Conservation (phyloP, 768 basidiomycete genomes). For the Leccinum incarnatum region DNA sequence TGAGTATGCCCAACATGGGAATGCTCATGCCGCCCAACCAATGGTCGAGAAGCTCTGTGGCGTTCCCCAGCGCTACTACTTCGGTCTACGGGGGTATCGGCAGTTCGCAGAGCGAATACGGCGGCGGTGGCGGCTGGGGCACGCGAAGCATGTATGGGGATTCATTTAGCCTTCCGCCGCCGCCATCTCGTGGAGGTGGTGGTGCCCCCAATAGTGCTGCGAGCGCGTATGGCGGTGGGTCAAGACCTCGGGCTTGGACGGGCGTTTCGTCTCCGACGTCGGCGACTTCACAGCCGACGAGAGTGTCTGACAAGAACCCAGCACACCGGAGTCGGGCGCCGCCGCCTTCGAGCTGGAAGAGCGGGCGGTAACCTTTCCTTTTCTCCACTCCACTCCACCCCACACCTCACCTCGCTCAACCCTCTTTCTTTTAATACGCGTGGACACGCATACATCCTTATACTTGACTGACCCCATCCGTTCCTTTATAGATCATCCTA, state of each 20-base stretch:
- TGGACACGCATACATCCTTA: not conserved
- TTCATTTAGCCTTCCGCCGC: constrained; percentile 43
- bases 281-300: constrained; percentile 5
- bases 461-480: not conserved
- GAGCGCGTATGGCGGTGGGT: constrained; percentile 19
- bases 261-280: constrained; percentile 24
- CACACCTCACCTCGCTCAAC: not conserved
- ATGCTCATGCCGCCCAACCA: constrained; percentile 36
- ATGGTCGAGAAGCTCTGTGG: constrained; percentile 46
- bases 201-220: constrained; percentile 14
- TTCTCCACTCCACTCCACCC: too few species aligned
- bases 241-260: constrained; percentile 35
- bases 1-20: constrained; percentile 37
- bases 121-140: constrained; percentile 48
- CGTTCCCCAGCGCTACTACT: constrained; percentile 46
- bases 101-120: constrained; percentile 63
- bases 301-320: constrained; percentile 18
- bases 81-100: constrained; percentile 58
- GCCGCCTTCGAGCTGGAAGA: constrained; percentile 67
- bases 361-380: constrained; percentile 10
- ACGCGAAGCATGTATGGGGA: constrained; percentile 74
- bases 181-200: constrained; percentile 15
- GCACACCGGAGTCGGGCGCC: constrained; percentile 32
- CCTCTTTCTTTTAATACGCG: not conserved
- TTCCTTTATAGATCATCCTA: constrained; percentile 6